phyloP scores from a whole-genome alignment of 441 rosid species.

The Populus trichocarpa region DNA sequence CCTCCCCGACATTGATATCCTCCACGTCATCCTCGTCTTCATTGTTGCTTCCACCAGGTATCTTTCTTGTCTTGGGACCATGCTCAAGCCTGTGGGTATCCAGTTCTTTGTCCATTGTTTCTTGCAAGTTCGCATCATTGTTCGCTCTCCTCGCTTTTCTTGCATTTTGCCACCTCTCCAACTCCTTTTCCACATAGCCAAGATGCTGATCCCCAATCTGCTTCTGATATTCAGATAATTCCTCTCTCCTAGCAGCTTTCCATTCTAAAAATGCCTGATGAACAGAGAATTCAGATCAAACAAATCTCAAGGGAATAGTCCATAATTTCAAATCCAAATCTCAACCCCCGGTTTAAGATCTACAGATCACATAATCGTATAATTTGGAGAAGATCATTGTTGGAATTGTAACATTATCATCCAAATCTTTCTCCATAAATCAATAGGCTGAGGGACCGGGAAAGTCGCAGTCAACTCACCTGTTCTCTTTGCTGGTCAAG shows the following conservation, averaged over 20 bases:
- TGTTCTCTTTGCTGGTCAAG: constrained; percentile 62
- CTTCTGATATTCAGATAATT: constrained; percentile 74
- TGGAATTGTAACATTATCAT: constrained; percentile 13
- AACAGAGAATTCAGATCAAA: background rate
- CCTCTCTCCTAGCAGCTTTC: constrained; percentile 72
- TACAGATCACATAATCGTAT: background rate
- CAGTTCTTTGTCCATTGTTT: constrained; percentile 94
- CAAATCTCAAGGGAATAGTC: background rate
- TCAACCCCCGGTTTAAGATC: background rate
- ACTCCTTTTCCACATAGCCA: constrained; percentile 75
- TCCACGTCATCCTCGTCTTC: constrained; percentile 88
- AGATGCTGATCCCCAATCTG: constrained; percentile 62
- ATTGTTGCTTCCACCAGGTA: constrained; percentile 57
- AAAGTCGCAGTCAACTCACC: constrained; percentile 33
- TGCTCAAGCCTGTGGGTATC: constrained; percentile 92
- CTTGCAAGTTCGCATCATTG: constrained; percentile 68
- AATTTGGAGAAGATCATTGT: constrained; percentile 18
- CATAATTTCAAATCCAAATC: background rate
- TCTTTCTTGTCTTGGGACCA: constrained; percentile 88
- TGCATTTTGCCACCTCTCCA: constrained; percentile 93
- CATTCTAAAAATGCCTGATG: constrained; percentile 67
- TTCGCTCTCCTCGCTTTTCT: constrained; percentile 64
- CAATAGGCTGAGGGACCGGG: background rate
- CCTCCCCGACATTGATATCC: constrained; percentile 82
- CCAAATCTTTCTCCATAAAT: background rate